Evolutionary conservation across 2,329 filamentous ascomycete genomes (phyloP).

Genomic region (Cladosporium austrohemisphaericum): DNA sequence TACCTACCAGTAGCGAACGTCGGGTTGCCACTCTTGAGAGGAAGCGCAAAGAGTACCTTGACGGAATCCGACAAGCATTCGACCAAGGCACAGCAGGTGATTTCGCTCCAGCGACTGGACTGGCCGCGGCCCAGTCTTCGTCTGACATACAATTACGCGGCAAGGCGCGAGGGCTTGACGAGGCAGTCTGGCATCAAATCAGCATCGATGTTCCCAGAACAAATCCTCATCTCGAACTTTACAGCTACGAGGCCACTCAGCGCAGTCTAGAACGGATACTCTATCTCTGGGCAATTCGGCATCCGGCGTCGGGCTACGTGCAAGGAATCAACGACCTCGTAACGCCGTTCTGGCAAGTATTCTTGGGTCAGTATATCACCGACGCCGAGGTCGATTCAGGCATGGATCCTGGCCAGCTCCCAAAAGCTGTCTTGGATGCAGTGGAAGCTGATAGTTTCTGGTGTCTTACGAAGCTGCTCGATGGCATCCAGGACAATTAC

Average conservation of each 20-base stretch:
- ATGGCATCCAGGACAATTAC: constrained; percentile 98
- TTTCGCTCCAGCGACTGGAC: constrained; percentile 50
- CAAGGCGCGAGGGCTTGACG: constrained; percentile 74
- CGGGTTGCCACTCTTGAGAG: constrained; percentile 85
- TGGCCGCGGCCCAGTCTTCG: constrained; percentile 42
- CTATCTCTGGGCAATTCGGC: constrained; percentile 95
- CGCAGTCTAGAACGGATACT: constrained; percentile 89
- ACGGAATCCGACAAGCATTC: constrained; percentile 73
- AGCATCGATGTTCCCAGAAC: constrained; percentile 96
- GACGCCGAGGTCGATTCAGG: constrained; percentile 86
- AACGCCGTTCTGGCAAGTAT: constrained; percentile 97
- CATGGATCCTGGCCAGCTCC: constrained; percentile 95
- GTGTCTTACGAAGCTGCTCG: constrained; percentile 96
- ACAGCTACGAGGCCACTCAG: constrained; percentile 94
- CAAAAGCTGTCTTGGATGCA: constrained; percentile 84
- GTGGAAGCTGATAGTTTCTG: constrained; percentile 98
- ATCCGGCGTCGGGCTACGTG: constrained; percentile 95
- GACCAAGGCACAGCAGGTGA: constrained; percentile 49
- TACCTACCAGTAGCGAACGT: constrained; percentile 93
- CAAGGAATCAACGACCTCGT: constrained; percentile 98
- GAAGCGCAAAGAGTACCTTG: constrained; percentile 93
- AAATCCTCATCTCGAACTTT: constrained; percentile 91
- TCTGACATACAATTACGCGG: constrained; percentile 47
- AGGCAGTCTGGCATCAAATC: constrained; percentile 99
- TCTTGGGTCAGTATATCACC: constrained; percentile 91